Evolutionary conservation across 169 alveolate genomes (phyloP).

Genomic region (Plasmodium malariae): DNA sequence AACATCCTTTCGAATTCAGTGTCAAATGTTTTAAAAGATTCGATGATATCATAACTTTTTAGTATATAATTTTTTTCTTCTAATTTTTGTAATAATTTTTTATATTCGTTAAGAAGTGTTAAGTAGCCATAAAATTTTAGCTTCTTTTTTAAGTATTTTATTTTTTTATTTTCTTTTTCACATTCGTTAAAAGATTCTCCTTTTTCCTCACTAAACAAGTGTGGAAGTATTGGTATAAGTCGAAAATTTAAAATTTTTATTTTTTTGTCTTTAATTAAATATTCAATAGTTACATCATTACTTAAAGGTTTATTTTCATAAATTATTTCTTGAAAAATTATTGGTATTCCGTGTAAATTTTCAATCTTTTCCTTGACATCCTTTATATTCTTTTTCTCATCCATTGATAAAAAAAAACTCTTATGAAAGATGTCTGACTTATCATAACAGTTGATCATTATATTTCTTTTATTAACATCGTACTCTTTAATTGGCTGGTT

Average conservation of each 20-base stretch:
- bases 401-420: slow-evolving; percentile 15
- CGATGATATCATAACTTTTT: slow-evolving; percentile 19
- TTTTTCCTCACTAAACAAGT: slow-evolving; percentile 23
- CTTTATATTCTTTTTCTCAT: slow-evolving; percentile 22
- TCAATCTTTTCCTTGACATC: slow-evolving; percentile 50
- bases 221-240: slow-evolving; percentile 49
- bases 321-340: slow-evolving; percentile 34
- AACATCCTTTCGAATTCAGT: slow-evolving; percentile 22
- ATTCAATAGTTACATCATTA: slow-evolving; percentile 20
- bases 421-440: slow-evolving; percentile 27
- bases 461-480: slow-evolving; percentile 7
- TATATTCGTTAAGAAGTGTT: slow-evolving; percentile 56
- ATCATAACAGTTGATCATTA: slow-evolving; percentile 46
- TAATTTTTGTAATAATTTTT: slow-evolving; percentile 26
- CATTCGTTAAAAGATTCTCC: neutral
- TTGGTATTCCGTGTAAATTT: slow-evolving; percentile 52
- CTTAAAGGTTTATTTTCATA: slow-evolving; percentile 30
- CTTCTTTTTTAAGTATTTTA: slow-evolving; percentile 18
- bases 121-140: slow-evolving; percentile 31
- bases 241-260: slow-evolving; percentile 44
- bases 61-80: slow-evolving; percentile 32
- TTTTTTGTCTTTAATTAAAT: slow-evolving; percentile 36
- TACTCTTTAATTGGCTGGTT: neutral
- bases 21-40: slow-evolving; percentile 36
- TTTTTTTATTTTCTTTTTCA: slow-evolving; percentile 30